Evolutionary conservation across 1,284 basidiomycete species (phyloP).

Genomic region (Marasmius sp.): DNA sequence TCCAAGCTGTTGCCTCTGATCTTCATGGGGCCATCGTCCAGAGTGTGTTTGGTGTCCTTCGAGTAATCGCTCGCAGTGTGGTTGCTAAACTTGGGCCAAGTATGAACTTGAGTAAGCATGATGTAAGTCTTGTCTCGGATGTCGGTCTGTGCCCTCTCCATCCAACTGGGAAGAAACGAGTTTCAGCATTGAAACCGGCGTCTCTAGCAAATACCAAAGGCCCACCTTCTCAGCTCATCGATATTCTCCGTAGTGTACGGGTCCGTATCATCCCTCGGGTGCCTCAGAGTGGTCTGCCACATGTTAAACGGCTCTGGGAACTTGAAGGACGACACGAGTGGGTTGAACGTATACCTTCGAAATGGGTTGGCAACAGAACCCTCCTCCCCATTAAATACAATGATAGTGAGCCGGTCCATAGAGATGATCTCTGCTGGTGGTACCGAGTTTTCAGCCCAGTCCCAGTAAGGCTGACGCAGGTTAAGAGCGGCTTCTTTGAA

Average conservation of each 20-base stretch:
- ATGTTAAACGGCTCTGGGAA: conserved; percentile 32
- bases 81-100: conserved; percentile 47
- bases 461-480: conserved; percentile 50
- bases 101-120: conserved; percentile 36
- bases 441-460: conserved; percentile 45
- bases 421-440: conserved; percentile 45
- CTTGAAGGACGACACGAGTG: conserved; percentile 32
- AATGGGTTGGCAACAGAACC: conserved; percentile 41
- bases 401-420: conserved; percentile 35
- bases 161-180: conserved; percentile 2
- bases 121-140: conserved; percentile 36
- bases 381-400: conserved; percentile 33
- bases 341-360: conserved; percentile 42
- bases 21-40: conserved; percentile 18
- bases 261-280: conserved; percentile 36
- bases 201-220: background rate
- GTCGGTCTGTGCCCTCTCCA: conserved; percentile 23
- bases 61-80: conserved; percentile 33
- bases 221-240: conserved; percentile 28
- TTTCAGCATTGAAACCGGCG: background rate
- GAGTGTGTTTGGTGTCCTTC: too few species aligned
- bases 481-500: conserved; percentile 39
- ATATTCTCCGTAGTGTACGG: conserved; percentile 33
- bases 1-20: conserved; percentile 44
- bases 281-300: conserved; percentile 42